A percentile compares a stretch with the other conserved stretches of the same genome.
These are phyloP conservation scores for Trichoderma guizhouense DNA, from an alignment of 2,329 filamentous ascomycete genomes.

Conservation along the genomic window DNA sequence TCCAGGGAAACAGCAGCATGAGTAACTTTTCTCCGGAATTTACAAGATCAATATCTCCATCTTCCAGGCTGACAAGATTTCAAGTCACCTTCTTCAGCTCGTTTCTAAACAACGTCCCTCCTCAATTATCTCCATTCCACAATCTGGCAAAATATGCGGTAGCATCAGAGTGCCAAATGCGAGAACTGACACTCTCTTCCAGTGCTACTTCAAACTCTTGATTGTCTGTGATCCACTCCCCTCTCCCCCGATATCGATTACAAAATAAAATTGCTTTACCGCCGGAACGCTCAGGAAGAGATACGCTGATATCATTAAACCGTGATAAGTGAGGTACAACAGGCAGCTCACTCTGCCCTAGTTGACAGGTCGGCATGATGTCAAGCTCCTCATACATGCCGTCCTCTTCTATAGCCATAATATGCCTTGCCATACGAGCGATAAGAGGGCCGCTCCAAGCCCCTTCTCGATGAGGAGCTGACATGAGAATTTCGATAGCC, in stretches of 20 bases:
- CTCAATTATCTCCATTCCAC: neutral
- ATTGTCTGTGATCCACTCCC: neutral
- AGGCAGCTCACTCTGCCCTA: neutral
- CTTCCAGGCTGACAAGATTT: too few species aligned
- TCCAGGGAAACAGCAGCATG: too few species aligned
- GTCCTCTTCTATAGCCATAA: slow-evolving; percentile 19
- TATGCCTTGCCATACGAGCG: slow-evolving; percentile 18
- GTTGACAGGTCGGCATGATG: neutral
- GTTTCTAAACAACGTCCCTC: neutral
- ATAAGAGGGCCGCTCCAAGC: slow-evolving; percentile 25
- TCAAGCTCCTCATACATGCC: neutral
- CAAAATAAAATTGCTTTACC: neutral
- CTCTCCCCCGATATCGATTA: neutral
- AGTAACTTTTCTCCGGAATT: too few species aligned
- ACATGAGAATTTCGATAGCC: slow-evolving; percentile 23
- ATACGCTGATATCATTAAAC: neutral
- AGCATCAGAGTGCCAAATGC: neutral
- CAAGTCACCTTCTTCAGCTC: neutral
- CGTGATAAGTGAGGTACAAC: neutral
- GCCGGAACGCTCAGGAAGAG: neutral
- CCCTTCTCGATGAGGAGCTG: slow-evolving; percentile 24
- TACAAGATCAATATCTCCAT: too few species aligned
- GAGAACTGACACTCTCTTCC: neutral
- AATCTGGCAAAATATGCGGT: neutral
- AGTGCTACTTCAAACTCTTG: neutral